phyloP scores from a whole-genome alignment of 2,329 filamentous ascomycete genomes.

The Exophiala mesophila region DNA sequence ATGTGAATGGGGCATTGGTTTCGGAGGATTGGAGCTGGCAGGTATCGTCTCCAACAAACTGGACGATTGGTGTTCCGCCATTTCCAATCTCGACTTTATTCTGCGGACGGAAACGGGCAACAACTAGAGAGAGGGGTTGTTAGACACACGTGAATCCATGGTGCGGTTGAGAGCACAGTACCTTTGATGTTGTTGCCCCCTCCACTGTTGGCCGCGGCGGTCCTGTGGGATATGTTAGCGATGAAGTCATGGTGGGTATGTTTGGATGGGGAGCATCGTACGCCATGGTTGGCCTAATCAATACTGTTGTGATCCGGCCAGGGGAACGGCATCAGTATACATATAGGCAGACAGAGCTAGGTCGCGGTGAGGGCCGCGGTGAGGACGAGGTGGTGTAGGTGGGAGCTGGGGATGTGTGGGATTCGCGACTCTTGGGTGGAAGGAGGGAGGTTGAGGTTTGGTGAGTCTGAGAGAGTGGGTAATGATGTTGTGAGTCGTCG shows the following conservation, averaged over 20 bases:
- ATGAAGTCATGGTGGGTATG: background rate
- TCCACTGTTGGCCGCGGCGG: conserved; percentile 29
- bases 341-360: conserved; percentile 5
- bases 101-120: conserved; percentile 95
- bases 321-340: conserved; percentile 18
- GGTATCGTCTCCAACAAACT: conserved; percentile 83
- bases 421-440: too few relatives aligned
- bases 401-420: too few relatives aligned
- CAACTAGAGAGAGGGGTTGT: conserved; percentile 55
- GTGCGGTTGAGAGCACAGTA: conserved; percentile 30
- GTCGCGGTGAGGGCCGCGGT: too few relatives aligned
- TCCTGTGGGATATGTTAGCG: conserved; percentile 19
- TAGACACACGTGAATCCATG: too few relatives aligned
- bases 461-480: too few relatives aligned
- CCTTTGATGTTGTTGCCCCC: conserved; percentile 50
- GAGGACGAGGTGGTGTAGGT: too few relatives aligned
- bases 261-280: conserved; percentile 6
- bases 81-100: conserved; percentile 89
- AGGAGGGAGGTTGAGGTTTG: too few relatives aligned
- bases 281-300: conserved; percentile 15
- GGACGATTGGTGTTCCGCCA: conserved; percentile 86
- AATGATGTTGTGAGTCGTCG: too few relatives aligned
- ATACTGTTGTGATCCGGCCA: conserved; percentile 20
- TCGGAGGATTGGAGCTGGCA: conserved; percentile 73
- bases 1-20: conserved; percentile 81